Percentiles rank a stretch among this genome's conserved stretches.
These are phyloP conservation scores for Pharnaceum exiguum DNA, from an alignment of 148 eudicot species.

Conservation along the genomic window DNA sequence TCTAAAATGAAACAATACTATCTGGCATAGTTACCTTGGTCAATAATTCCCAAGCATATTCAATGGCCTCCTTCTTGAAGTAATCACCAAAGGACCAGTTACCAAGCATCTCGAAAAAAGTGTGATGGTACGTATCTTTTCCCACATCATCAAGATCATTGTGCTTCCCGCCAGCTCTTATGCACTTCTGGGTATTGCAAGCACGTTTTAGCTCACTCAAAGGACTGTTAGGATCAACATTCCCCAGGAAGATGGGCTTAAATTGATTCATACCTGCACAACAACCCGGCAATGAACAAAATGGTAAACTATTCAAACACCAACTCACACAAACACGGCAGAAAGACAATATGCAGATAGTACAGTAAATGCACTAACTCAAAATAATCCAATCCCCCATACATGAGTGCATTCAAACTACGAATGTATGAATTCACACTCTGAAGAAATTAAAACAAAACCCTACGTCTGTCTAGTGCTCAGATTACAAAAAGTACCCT, in stretches of 20 bases:
- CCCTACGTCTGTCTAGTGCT: too few species aligned
- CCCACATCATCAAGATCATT: conserved; percentile 99
- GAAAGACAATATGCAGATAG: too few species aligned
- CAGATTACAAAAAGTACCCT: too few species aligned
- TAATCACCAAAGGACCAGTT: conserved; percentile 98
- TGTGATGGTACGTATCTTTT: conserved; percentile 95
- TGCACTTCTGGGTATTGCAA: conserved; percentile 96
- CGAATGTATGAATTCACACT: too few species aligned
- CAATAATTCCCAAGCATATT: conserved; percentile 94
- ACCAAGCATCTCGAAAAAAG: conserved; percentile 98
- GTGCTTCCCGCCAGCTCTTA: conserved; percentile 97
- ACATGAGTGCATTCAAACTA: too few species aligned
- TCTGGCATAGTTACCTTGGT: conserved; percentile 48
- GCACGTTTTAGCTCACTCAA: conserved; percentile 81
- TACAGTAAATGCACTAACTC: too few species aligned
- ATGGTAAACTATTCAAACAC: background rate
- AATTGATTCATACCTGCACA: conserved; percentile 90
- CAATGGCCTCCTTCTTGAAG: conserved; percentile 84
- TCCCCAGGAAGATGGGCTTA: conserved; percentile 92
- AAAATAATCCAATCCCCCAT: too few species aligned
- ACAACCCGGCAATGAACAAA: background rate
- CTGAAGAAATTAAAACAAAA: too few species aligned
- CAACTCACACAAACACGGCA: background rate
- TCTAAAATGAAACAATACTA: too few species aligned
- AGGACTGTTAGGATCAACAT: conserved; percentile 78